These are phyloP conservation scores for Phytophthora nicotianae DNA, from an alignment of 352 stramenopile genomes.

Conservation along the genomic window DNA sequence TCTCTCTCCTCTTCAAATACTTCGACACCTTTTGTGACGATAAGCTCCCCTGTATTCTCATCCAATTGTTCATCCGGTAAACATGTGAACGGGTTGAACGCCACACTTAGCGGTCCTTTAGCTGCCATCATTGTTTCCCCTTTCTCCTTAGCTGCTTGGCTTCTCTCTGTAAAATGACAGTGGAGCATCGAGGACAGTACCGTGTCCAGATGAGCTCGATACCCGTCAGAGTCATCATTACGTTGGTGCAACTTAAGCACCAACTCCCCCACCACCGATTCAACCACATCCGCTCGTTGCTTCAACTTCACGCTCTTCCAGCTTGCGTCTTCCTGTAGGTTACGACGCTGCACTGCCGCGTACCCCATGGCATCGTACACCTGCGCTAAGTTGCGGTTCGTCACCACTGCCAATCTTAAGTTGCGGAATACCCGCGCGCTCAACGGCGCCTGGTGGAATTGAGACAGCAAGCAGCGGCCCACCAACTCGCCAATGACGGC, in stretches of 20 bases:
- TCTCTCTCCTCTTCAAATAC: conserved; percentile 18
- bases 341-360: conserved; percentile 22
- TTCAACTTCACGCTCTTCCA: conserved; percentile 49
- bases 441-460: conserved; percentile 62
- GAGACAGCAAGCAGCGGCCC: conserved; percentile 61
- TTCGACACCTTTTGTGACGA: conserved; percentile 44
- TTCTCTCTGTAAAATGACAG: conserved; percentile 59
- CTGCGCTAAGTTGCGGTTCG: conserved; percentile 72
- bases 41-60: conserved; percentile 56
- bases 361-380: conserved; percentile 77
- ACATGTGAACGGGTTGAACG: conserved; percentile 70
- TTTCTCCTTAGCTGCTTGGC: conserved; percentile 22
- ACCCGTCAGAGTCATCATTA: conserved; percentile 8
- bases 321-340: background rate
- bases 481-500: conserved; percentile 77
- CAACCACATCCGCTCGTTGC: conserved; percentile 68
- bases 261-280: conserved; percentile 68
- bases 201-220: conserved; percentile 53
- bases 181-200: conserved; percentile 63
- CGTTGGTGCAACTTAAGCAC: conserved; percentile 50
- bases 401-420: conserved; percentile 62
- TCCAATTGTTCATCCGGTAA: conserved; percentile 66
- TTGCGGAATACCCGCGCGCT: conserved; percentile 72
- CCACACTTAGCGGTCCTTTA: conserved; percentile 46
- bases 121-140: conserved; percentile 24